Base-by-base conservation (phyloP, 768 basidiomycete genomes). In the Coprinopsis cinerea region DNA sequence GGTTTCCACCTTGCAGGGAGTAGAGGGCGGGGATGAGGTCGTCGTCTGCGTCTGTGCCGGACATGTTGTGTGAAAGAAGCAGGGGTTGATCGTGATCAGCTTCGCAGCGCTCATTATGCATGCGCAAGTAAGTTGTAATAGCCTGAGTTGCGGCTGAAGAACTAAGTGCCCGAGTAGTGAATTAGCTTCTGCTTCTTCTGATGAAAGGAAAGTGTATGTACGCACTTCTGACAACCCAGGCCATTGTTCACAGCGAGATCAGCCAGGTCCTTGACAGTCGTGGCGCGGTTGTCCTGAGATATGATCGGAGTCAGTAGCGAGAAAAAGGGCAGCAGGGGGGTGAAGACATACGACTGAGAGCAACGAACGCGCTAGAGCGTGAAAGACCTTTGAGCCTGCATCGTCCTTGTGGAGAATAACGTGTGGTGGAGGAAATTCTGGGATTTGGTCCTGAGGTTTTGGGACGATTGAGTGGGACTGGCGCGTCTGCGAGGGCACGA, bases 201-300 rank as follows among this genome's bases (percentile, higher is more conserved):
- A 34, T n/a, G 15, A 42, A 51, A 49, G 36, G 39, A 47, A 37
- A 35, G n/a, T n/a, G n/a, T n/a, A n/a, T n/a, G n/a, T 35, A 36
- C 64, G 53, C 55, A 90, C 87, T 85, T 89, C 70, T 87, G 85
- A 64, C 85, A 87, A 51, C 77, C 69, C 17, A 88, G 72, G 44
- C 87, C 87, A 58, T 73, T 77, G 53, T 68, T 70, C 54, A 81
- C 72, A 30, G 80, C 75, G 68, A 82, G 78, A 57, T 88, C 84
- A 26, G 88, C 82, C 47, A 90, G 79, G 69, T 90, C 87, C 64
- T 89, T 90, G 69, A 89, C 84, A 35, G 87, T 89, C 82, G 88
- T 85, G 41, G 87, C 87, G 43, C 85, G 80, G 65, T 90, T 90
- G 60, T 84, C 79, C 85, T 88, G 49, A 18, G 35, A 10, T 32